A percentile compares a stretch with the other conserved stretches of the same genome.
Evolutionary conservation across 2,329 filamentous ascomycete genomes (phyloP).

Genomic region (Monosporascus ibericus): DNA sequence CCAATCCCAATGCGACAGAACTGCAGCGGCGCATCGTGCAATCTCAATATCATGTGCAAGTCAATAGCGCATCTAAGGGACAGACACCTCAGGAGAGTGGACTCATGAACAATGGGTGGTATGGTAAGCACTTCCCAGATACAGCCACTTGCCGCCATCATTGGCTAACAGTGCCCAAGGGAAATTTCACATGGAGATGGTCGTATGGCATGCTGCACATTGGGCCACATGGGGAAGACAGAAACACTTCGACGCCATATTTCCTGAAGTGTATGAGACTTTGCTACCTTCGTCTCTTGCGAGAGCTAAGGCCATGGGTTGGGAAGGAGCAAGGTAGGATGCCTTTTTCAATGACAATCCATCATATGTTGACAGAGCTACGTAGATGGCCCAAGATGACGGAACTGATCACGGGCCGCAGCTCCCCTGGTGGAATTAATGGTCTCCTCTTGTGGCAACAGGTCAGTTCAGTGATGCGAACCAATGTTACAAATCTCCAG

Average conservation of each 20-base stretch:
- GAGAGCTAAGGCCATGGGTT: slow-evolving; percentile 27
- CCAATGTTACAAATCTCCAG: background rate
- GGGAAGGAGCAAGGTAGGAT: slow-evolving; percentile 23
- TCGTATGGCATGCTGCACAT: slow-evolving; percentile 35
- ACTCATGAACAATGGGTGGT: slow-evolving; percentile 41
- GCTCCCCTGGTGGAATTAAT: slow-evolving; percentile 45
- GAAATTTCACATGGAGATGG: slow-evolving; percentile 39
- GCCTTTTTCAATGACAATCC: background rate
- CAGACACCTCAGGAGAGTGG: slow-evolving; percentile 38
- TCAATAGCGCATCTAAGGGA: slow-evolving; percentile 32
- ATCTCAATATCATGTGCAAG: slow-evolving; percentile 37
- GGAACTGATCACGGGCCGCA: slow-evolving; percentile 35
- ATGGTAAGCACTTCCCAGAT: slow-evolving; percentile 22
- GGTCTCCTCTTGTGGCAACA: slow-evolving; percentile 45
- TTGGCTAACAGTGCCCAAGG: slow-evolving; percentile 4
- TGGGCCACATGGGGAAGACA: slow-evolving; percentile 34
- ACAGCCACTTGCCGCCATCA: background rate
- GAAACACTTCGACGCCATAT: slow-evolving; percentile 28
- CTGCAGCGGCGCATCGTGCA: slow-evolving; percentile 37
- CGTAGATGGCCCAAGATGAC: slow-evolving; percentile 43
- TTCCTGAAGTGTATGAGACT: slow-evolving; percentile 29
- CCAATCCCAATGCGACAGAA: slow-evolving; percentile 31
- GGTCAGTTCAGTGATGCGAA: slow-evolving; percentile 2
- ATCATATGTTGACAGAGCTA: background rate
- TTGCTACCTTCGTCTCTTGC: slow-evolving; percentile 24